These are phyloP conservation scores for Aspergillus olivimuriae DNA, from an alignment of 495 filamentous ascomycete genomes.

Conservation along the genomic window DNA sequence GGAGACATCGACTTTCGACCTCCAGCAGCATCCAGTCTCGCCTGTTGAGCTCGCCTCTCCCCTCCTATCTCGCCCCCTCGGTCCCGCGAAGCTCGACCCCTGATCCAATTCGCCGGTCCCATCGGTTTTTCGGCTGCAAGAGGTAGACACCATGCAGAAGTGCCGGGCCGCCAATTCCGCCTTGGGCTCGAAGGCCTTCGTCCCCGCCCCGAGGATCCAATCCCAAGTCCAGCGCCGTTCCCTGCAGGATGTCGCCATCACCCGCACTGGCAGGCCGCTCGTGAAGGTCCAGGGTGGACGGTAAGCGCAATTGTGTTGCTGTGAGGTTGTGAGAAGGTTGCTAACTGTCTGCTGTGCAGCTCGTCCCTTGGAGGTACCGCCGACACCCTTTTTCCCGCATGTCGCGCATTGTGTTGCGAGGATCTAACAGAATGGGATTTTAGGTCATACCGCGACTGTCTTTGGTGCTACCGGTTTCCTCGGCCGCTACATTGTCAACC, in stretches of 20 bases:
- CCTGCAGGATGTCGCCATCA: conserved; percentile 76
- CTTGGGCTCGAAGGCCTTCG: conserved; percentile 37
- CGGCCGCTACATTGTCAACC: conserved; percentile 95
- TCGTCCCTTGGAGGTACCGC: conserved; percentile 76
- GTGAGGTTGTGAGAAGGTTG: conserved; percentile 3
- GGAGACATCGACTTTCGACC: conserved; percentile 21
- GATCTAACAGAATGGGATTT: conserved; percentile 21
- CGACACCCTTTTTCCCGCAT: conserved; percentile 11
- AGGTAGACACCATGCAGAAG: conserved; percentile 46
- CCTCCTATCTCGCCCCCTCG: conserved; percentile 16
- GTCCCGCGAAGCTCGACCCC: too few species aligned
- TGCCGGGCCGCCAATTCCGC: conserved; percentile 41
- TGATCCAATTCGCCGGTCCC: conserved; percentile 26
- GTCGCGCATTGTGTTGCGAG: conserved; percentile 12
- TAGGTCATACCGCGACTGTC: conserved; percentile 92
- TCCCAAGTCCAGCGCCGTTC: conserved; percentile 45
- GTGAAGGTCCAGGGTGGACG: conserved; percentile 76
- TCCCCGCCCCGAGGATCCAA: conserved; percentile 37
- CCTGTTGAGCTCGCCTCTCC: conserved; percentile 27
- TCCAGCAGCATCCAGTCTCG: conserved; percentile 26
- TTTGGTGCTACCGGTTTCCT: conserved; percentile 97
- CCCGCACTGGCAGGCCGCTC: conserved; percentile 81
- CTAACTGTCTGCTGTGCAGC: conserved; percentile 41
- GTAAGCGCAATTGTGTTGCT: conserved; percentile 43
- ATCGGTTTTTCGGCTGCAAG: conserved; percentile 18